Evolutionary conservation across 2,329 filamentous ascomycete genomes (phyloP).

Genomic region (Aspergillus phoenicis): DNA sequence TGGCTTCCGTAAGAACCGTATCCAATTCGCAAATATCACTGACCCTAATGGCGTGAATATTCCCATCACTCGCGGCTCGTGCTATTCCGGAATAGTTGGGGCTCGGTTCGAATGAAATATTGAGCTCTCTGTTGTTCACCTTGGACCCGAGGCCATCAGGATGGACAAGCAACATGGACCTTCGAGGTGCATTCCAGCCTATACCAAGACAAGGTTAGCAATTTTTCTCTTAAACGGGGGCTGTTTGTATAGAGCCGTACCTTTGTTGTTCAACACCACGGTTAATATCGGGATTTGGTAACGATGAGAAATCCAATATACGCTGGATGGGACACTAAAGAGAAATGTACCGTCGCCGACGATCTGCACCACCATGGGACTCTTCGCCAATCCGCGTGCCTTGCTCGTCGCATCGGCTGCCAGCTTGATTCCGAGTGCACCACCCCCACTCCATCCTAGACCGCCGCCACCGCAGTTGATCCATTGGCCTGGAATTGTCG

Average conservation of each 20-base stretch:
- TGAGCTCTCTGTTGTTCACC: constrained; percentile 61
- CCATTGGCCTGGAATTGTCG: constrained; percentile 66
- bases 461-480: constrained; percentile 65
- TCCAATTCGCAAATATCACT: constrained; percentile 56
- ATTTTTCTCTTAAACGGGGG: too few relatives aligned
- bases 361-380: constrained; percentile 8
- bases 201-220: background rate
- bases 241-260: too few relatives aligned
- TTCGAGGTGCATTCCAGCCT: constrained; percentile 56
- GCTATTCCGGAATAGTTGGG: constrained; percentile 68
- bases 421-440: constrained; percentile 71
- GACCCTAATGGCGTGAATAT: constrained; percentile 52
- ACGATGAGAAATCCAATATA: constrained; percentile 67
- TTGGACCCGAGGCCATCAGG: constrained; percentile 61
- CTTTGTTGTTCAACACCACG: constrained; percentile 69
- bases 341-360: constrained; percentile 68
- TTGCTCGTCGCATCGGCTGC: constrained; percentile 53
- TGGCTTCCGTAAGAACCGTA: constrained; percentile 55
- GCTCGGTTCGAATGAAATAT: constrained; percentile 64
- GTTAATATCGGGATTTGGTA: constrained; percentile 66
- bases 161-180: constrained; percentile 62
- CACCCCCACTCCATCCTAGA: constrained; percentile 78
- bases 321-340: constrained; percentile 63
- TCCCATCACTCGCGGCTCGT: constrained; percentile 63
- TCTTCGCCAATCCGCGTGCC: too few relatives aligned